Evolutionary conservation across 1,284 basidiomycete genomes (phyloP).

Genomic region (Ganoderma sinense): DNA sequence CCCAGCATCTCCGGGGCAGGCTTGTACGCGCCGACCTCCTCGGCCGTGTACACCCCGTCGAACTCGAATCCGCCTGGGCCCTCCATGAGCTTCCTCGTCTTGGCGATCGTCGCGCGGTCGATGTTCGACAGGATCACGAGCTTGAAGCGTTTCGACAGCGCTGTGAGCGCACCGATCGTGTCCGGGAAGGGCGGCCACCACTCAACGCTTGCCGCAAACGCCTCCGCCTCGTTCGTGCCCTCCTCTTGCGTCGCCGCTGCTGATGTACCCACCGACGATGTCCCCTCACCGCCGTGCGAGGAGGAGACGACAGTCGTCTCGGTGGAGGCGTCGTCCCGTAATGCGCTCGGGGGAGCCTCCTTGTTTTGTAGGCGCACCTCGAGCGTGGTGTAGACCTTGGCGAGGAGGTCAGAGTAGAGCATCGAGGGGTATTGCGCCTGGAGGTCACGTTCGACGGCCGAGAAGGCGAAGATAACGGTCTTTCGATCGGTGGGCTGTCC

Average conservation of each 20-base stretch:
- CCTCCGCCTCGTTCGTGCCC: constrained; percentile 27
- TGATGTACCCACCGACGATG: constrained; percentile 25
- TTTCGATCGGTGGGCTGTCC: constrained; percentile 48
- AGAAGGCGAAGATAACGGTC: constrained; percentile 61
- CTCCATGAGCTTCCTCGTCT: constrained; percentile 65
- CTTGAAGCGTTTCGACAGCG: constrained; percentile 67
- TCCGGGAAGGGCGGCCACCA: constrained; percentile 74
- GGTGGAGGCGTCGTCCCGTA: constrained; percentile 22
- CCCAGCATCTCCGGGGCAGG: constrained; percentile 66
- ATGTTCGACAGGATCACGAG: constrained; percentile 80
- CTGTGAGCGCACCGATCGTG: constrained; percentile 62
- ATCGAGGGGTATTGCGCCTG: constrained; percentile 63
- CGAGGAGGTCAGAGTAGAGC: constrained; percentile 67
- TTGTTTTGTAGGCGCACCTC: constrained; percentile 40
- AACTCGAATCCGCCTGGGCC: constrained; percentile 58
- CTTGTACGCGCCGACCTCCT: constrained; percentile 75
- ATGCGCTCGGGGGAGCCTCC: constrained; percentile 18
- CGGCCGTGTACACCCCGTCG: constrained; percentile 69
- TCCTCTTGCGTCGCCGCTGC: constrained; percentile 7
- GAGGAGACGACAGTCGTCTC: constrained; percentile 21
- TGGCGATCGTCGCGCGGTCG: constrained; percentile 66
- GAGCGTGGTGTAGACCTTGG: constrained; percentile 55
- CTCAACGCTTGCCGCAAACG: constrained; percentile 66
- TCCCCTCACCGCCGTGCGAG: constrained; percentile 14
- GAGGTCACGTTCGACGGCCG: constrained; percentile 60